Percentiles rank a stretch among this genome's conserved stretches.
Conservation (phyloP, 805 yeast genomes). For the Hanseniaspora pseudoguilliermondii region DNA sequence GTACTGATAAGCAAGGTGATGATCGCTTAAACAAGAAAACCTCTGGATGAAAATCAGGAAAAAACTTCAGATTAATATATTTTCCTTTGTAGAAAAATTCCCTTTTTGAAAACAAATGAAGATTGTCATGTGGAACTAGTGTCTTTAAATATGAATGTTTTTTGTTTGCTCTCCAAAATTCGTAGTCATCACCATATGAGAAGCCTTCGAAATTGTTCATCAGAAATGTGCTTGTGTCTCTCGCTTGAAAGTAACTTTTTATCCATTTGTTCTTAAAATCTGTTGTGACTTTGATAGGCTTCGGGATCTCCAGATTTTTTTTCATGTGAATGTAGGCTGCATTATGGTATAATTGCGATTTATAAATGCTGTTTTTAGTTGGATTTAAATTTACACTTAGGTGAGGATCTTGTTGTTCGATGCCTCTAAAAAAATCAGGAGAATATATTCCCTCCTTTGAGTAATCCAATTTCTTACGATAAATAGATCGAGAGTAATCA, state of each 20-base stretch:
- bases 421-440: background rate
- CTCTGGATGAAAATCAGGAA: constrained; percentile 23
- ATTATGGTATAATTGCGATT: background rate
- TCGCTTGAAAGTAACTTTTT: background rate
- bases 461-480: background rate
- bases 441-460: background rate
- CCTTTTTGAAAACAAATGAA: background rate
- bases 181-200: background rate
- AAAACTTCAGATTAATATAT: constrained; percentile 20
- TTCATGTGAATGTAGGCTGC: background rate
- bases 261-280: background rate
- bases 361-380: background rate
- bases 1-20: constrained; percentile 17
- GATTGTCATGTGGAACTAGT: background rate
- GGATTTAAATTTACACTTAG: background rate
- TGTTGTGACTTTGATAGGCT: background rate
- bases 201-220: background rate
- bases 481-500: background rate
- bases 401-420: background rate
- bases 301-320: background rate
- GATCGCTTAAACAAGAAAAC: constrained; percentile 22
- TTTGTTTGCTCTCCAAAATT: background rate
- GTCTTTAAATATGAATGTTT: background rate
- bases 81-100: constrained; percentile 17
- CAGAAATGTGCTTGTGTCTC: background rate